Evolutionary conservation across 345 rosid species (phyloP).

Genomic region (Capsella bursapastoris): DNA sequence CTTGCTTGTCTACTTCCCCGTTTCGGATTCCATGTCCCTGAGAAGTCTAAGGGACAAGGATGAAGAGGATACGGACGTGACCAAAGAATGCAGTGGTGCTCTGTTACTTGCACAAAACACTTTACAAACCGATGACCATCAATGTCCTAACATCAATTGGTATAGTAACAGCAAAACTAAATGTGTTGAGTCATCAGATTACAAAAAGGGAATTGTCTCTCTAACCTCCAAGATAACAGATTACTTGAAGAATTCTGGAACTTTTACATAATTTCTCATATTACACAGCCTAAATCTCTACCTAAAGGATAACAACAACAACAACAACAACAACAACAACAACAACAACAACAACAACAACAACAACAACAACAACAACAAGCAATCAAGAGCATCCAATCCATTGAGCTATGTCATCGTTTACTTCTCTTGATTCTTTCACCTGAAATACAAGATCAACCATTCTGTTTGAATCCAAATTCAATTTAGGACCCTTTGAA

Average conservation of each 20-base stretch:
- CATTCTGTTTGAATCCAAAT: neutral
- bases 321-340: too few relatives aligned
- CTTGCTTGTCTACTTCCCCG: too few relatives aligned
- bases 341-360: neutral
- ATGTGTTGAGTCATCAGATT: neutral
- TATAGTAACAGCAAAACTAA: conserved; percentile 6
- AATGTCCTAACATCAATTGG: conserved; percentile 25
- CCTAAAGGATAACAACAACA: conserved; percentile 16
- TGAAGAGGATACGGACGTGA: neutral
- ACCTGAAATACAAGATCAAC: conserved; percentile 33
- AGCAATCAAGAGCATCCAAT: conserved; percentile 2
- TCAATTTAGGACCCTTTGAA: neutral
- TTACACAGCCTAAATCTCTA: conserved; percentile 40
- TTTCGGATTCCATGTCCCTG: too few relatives aligned
- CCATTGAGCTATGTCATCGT: conserved; percentile 20
- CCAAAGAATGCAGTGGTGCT: too few relatives aligned
- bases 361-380: neutral
- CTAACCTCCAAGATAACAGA: conserved; percentile 23
- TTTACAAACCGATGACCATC: neutral
- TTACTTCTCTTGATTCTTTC: conserved; percentile 28
- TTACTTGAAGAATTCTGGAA: conserved; percentile 3
- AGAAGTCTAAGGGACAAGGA: too few relatives aligned
- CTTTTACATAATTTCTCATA: conserved; percentile 23
- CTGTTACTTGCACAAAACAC: too few relatives aligned
- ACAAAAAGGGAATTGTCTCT: conserved; percentile 7